A percentile compares a stretch with the other conserved stretches of the same genome.
phyloP scores from a whole-genome alignment of 2,329 filamentous ascomycete genomes.

The Diplodia scrobiculata region DNA sequence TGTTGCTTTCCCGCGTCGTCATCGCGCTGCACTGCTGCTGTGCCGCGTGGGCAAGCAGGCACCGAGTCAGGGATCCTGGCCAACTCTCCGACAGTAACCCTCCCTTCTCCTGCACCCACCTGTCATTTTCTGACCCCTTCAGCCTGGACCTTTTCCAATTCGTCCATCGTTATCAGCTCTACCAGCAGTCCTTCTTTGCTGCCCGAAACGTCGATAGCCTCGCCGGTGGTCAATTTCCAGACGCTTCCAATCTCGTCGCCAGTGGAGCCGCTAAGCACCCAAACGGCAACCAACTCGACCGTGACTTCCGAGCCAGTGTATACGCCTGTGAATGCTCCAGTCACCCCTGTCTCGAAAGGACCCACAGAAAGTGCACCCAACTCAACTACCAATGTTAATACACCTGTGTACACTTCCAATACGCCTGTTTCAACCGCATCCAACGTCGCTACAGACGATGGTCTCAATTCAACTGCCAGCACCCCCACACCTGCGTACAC shows the following conservation, averaged over 20 bases:
- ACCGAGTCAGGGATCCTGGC: conserved; percentile 12
- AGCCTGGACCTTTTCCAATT: conserved; percentile 11
- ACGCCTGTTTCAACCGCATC: not conserved
- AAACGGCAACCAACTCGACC: not conserved
- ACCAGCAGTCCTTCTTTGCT: not conserved
- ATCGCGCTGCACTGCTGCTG: conserved; percentile 2
- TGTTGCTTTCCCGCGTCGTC: conserved; percentile 1
- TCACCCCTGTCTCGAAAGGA: not conserved
- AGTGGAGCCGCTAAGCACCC: not conserved
- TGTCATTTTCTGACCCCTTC: not conserved
- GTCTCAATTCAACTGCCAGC: not conserved
- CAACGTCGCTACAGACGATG: not conserved
- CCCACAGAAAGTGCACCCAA: too few species aligned
- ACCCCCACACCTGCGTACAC: not conserved
- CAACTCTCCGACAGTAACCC: conserved; percentile 6
- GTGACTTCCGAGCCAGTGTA: not conserved
- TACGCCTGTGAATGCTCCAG: not conserved
- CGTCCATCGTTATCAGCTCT: conserved; percentile 4
- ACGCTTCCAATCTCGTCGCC: not conserved
- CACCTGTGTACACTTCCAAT: not conserved
- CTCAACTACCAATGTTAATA: not conserved
- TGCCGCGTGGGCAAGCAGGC: conserved; percentile 8
- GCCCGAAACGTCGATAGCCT: not conserved
- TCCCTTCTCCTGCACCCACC: not conserved
- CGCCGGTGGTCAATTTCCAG: not conserved